These are phyloP conservation scores for Rhizomucor miehei DNA, from an alignment of 371 early-diverging fungal species.

Conservation along the genomic window DNA sequence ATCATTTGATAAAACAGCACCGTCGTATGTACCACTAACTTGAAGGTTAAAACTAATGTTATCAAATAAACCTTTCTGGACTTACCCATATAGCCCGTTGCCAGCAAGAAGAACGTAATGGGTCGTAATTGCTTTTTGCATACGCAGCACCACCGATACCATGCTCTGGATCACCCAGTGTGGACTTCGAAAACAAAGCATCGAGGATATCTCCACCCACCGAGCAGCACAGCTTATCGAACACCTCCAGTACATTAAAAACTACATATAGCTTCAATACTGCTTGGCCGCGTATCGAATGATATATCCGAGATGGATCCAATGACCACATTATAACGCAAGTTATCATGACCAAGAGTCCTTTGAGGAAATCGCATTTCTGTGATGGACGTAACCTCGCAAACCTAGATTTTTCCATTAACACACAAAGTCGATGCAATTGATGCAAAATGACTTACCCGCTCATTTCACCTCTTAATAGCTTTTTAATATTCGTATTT, in stretches of 20 bases:
- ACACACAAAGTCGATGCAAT: too few relatives aligned
- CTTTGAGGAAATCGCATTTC: constrained; percentile 85
- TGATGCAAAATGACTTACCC: neutral
- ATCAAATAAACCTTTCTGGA: neutral
- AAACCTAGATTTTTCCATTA: constrained; percentile 19
- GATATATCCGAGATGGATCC: constrained; percentile 90
- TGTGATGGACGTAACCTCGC: constrained; percentile 70
- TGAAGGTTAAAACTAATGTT: too few relatives aligned
- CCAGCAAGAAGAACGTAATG: constrained; percentile 66
- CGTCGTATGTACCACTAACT: constrained; percentile 72
- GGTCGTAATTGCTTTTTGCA: constrained; percentile 53
- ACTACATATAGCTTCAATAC: constrained; percentile 96
- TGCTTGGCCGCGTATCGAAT: constrained; percentile 93
- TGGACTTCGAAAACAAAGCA: constrained; percentile 78
- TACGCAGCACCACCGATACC: constrained; percentile 21
- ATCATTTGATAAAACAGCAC: constrained; percentile 95
- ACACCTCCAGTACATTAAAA: constrained; percentile 92
- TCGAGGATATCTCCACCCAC: constrained; percentile 95
- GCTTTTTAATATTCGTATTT: constrained; percentile 14
- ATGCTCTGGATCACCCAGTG: constrained; percentile 40
- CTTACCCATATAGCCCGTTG: constrained; percentile 77
- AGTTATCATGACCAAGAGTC: constrained; percentile 68
- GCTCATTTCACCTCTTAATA: constrained; percentile 17
- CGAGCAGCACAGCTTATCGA: constrained; percentile 89
- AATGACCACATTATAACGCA: constrained; percentile 73